These are phyloP conservation scores for Aureobasidium sp. DNA, from an alignment of 2,329 filamentous ascomycete species.

Conservation along the genomic window DNA sequence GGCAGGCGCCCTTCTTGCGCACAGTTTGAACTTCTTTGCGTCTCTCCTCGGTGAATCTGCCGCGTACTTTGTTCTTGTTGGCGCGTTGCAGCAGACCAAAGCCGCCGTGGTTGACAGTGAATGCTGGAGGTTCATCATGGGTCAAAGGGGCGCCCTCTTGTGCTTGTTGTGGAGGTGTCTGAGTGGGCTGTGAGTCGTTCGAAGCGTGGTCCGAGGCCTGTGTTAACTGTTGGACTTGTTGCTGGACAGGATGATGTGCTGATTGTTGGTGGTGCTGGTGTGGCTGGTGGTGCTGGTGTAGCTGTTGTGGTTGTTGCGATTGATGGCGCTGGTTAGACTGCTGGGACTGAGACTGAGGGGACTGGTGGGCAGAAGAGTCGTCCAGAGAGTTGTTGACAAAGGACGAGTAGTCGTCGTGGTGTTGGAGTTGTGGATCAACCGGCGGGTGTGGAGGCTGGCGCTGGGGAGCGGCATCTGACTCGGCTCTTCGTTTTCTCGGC, in stretches of 20 bases:
- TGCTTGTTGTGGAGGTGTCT: not conserved
- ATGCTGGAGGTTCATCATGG: constrained; percentile 24
- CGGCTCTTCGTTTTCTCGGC: constrained; percentile 11
- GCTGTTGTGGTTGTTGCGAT: not conserved
- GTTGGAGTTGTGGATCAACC: constrained; percentile 15
- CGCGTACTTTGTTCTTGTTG: constrained; percentile 43
- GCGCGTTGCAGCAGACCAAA: constrained; percentile 25
- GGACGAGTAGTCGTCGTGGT: constrained; percentile 11
- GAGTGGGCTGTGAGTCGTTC: not conserved
- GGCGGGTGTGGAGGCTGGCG: not conserved
- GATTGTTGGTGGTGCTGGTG: not conserved
- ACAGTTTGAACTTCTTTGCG: constrained; percentile 54
- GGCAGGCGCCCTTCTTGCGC: constrained; percentile 54
- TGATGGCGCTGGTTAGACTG: not conserved
- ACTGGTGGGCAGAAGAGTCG: not conserved
- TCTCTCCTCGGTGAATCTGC: constrained; percentile 49
- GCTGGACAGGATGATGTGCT: not conserved
- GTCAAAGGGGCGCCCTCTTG: not conserved
- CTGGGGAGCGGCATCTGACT: not conserved
- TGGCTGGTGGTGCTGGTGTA: constrained; percentile 10
- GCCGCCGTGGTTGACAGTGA: constrained; percentile 29
- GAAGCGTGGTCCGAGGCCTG: not conserved
- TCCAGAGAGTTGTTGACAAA: constrained; percentile 8
- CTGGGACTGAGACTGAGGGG: not conserved
- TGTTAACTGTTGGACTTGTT: constrained; percentile 10